phyloP scores from a whole-genome alignment of 371 early-diverging fungal genomes.

The Sporodiniella umbellata region DNA sequence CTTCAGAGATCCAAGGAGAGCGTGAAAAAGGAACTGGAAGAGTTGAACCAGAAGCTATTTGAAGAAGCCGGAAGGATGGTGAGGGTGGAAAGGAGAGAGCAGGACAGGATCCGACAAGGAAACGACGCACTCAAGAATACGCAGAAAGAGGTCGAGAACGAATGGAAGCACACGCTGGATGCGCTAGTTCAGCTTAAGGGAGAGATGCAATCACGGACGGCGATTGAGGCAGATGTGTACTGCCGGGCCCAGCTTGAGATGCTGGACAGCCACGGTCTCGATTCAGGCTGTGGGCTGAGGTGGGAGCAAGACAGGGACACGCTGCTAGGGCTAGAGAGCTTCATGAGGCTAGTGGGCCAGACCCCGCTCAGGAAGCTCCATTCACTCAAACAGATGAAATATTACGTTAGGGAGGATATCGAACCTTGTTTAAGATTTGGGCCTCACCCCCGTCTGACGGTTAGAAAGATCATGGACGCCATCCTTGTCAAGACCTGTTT shows the following conservation, averaged over 20 bases:
- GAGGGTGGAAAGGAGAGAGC: slow-evolving; percentile 59
- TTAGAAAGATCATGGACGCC: slow-evolving; percentile 78
- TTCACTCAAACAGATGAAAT: slow-evolving; percentile 70
- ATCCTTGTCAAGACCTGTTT: slow-evolving; percentile 75
- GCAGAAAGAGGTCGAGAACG: slow-evolving; percentile 39
- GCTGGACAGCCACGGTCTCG: slow-evolving; percentile 10
- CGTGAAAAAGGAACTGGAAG: slow-evolving; percentile 71
- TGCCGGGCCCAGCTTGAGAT: slow-evolving; percentile 29
- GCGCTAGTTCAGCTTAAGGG: too few relatives aligned
- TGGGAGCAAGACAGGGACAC: slow-evolving; percentile 49
- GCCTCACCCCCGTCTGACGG: slow-evolving; percentile 74
- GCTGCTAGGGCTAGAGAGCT: slow-evolving; percentile 75
- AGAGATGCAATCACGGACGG: too few relatives aligned
- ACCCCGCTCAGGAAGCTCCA: slow-evolving; percentile 67
- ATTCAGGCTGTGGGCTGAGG: slow-evolving; percentile 4
- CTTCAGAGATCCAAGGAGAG: slow-evolving; percentile 60
- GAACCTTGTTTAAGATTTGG: slow-evolving; percentile 88
- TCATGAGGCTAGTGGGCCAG: slow-evolving; percentile 53
- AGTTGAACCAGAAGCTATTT: slow-evolving; percentile 61
- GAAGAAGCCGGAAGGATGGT: slow-evolving; percentile 74
- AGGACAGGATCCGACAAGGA: slow-evolving; percentile 37
- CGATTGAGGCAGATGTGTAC: slow-evolving; percentile 3
- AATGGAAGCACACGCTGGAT: slow-evolving; percentile 32
- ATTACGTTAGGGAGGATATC: slow-evolving; percentile 69
- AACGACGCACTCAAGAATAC: slow-evolving; percentile 17